A percentile compares a stretch with the other conserved stretches of the same genome.
These are phyloP conservation scores for Raphanus sativus DNA, from an alignment of 345 rosid species.

Conservation along the genomic window DNA sequence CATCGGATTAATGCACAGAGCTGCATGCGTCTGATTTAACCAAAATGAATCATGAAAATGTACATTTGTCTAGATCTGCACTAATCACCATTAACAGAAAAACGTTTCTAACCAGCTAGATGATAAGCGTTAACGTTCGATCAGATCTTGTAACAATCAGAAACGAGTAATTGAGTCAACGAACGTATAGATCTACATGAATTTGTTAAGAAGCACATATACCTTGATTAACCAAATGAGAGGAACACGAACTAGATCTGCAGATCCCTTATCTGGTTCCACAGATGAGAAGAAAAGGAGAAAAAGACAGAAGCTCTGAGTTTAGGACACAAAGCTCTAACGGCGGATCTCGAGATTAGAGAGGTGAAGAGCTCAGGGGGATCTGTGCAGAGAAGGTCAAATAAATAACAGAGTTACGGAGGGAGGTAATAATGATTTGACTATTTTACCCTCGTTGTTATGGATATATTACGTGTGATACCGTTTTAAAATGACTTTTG, in stretches of 20 bases:
- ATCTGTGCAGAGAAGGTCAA: conserved; percentile 23
- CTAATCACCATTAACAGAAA: background rate
- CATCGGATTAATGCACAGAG: background rate
- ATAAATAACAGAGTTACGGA: conserved; percentile 13
- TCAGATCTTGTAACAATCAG: background rate
- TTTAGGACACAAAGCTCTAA: background rate
- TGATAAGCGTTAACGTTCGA: background rate
- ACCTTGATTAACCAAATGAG: conserved; percentile 25
- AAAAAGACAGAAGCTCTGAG: conserved; percentile 20
- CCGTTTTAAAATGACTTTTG: background rate
- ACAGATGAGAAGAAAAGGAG: background rate
- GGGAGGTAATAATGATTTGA: background rate
- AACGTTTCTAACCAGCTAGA: conserved; percentile 6
- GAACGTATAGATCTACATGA: conserved; percentile 27
- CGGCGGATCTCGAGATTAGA: conserved; percentile 40
- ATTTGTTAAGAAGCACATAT: conserved; percentile 6
- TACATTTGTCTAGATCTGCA: conserved; percentile 30
- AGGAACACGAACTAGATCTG: conserved; percentile 26
- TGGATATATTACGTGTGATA: conserved; percentile 5
- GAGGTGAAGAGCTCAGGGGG: conserved; percentile 23
- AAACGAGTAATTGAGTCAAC: conserved; percentile 2
- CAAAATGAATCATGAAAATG: background rate
- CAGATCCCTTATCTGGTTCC: background rate
- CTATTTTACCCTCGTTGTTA: background rate
- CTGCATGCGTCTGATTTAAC: conserved; percentile 25